Percentiles rank a stretch among this genome's conserved stretches.
phyloP scores from a whole-genome alignment of 2,329 filamentous ascomycete genomes.

The Dothidotthia symphoricarpi region DNA sequence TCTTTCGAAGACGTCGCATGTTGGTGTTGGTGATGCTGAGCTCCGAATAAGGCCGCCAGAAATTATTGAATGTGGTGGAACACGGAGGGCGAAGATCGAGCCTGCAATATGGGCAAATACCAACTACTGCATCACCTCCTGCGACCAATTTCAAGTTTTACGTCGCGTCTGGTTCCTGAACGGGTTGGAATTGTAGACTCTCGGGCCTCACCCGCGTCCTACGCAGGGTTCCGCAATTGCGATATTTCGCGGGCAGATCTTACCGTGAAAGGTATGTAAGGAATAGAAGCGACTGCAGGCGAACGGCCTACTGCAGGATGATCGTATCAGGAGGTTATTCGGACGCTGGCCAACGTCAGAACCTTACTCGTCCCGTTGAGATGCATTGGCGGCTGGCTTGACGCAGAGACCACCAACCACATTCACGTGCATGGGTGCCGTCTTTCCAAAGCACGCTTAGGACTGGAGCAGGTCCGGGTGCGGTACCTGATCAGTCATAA shows the following conservation, averaged over 20 bases:
- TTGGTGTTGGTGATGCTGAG: constrained; percentile 7
- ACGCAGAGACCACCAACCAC: no score
- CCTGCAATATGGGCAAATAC: constrained; percentile 26
- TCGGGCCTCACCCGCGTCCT: constrained; percentile 24
- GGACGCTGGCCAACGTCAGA: constrained; percentile 15
- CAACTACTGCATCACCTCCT: constrained; percentile 18
- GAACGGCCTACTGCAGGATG: constrained; percentile 15
- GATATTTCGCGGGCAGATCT: not conserved
- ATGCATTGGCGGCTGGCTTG: constrained; percentile 5
- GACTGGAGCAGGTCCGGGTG: constrained; percentile 25
- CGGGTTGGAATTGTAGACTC: constrained; percentile 8
- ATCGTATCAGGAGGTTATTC: constrained; percentile 16
- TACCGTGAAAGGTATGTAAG: no score
- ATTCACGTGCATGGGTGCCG: constrained; percentile 1
- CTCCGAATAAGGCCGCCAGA: no score
- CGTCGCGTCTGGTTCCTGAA: constrained; percentile 6
- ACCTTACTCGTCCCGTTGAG: constrained; percentile 2
- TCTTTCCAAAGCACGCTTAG: constrained; percentile 12
- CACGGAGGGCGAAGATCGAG: constrained; percentile 1
- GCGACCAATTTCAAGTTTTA: not conserved
- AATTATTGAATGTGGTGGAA: constrained; percentile 3
- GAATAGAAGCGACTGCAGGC: not conserved
- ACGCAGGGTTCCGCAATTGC: constrained; percentile 16
- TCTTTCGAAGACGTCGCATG: constrained; percentile 4
- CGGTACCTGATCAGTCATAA: constrained; percentile 19